These are phyloP conservation scores for Ichthyophthirius multifiliis DNA, from an alignment of 169 alveolate genomes.

Conservation along the genomic window DNA sequence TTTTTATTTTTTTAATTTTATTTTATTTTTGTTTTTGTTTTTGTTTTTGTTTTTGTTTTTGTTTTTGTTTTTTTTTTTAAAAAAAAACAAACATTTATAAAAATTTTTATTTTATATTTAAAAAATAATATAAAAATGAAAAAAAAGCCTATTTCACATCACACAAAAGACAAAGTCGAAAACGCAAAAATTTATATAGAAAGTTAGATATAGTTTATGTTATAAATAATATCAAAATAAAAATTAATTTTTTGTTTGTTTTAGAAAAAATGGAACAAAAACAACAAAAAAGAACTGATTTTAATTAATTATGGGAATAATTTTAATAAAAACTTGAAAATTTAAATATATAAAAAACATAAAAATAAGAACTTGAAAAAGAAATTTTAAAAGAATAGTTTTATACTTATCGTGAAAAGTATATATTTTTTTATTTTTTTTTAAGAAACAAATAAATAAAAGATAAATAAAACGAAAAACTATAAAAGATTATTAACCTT, in stretches of 20 bases:
- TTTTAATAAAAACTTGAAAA: conserved; percentile 50
- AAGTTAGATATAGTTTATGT: not conserved
- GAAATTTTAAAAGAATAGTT: conserved; percentile 65
- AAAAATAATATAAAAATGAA: too few species aligned
- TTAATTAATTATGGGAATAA: conserved; percentile 47
- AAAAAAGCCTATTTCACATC: too few species aligned
- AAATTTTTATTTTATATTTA: too few species aligned
- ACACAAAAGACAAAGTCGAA: conserved; percentile 35
- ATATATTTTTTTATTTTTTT: not conserved
- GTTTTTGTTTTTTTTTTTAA: too few species aligned
- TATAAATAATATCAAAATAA: not conserved
- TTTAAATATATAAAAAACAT: conserved; percentile 46
- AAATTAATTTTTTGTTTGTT: not conserved
- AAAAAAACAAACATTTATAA: too few species aligned
- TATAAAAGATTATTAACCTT: conserved; percentile 70
- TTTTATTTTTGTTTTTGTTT: too few species aligned
- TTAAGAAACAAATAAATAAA: not conserved
- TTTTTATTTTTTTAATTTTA: too few species aligned
- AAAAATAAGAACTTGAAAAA: conserved; percentile 54
- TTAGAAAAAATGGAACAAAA: conserved; percentile 31
- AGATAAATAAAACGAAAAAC: conserved; percentile 55
- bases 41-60: too few species aligned
- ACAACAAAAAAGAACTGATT: conserved; percentile 8
- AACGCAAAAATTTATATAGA: conserved; percentile 34
- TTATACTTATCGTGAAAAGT: conserved; percentile 50